Evolutionary conservation across 148 eudicot genomes (phyloP).

Genomic region (Beta vulgaris): DNA sequence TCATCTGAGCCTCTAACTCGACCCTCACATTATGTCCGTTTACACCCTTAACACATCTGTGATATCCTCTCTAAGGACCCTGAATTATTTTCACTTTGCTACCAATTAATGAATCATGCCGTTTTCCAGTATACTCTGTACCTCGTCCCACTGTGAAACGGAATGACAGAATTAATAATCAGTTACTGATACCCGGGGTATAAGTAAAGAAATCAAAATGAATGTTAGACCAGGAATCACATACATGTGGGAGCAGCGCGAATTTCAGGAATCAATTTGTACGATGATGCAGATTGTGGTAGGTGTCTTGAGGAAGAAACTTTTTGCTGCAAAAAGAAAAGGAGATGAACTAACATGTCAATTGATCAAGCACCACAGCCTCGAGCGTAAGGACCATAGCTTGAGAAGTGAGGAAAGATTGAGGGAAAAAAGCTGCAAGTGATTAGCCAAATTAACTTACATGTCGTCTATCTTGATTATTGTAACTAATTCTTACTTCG

Average conservation of each 20-base stretch:
- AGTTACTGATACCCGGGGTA: neutral
- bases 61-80: slow-evolving; percentile 36
- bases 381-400: too few species aligned
- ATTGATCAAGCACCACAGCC: neutral
- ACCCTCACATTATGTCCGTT: slow-evolving; percentile 30
- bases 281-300: slow-evolving; percentile 1
- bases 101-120: slow-evolving; percentile 26
- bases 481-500: neutral
- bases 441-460: slow-evolving; percentile 13
- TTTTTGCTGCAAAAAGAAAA: slow-evolving; percentile 1
- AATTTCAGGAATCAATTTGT: slow-evolving; percentile 1
- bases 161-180: neutral
- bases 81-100: slow-evolving; percentile 23
- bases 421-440: neutral
- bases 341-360: neutral
- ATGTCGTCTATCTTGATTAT: slow-evolving; percentile 6
- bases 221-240: neutral
- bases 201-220: neutral
- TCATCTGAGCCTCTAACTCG: slow-evolving; percentile 37
- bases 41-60: slow-evolving; percentile 27
- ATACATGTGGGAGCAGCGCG: slow-evolving; percentile 13
- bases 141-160: slow-evolving; percentile 10
- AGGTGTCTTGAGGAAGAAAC: neutral
- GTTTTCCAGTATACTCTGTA: slow-evolving; percentile 4
- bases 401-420: neutral